These are phyloP conservation scores for Leishmania amazonensis DNA, from an alignment of 208 protist genomes.

Conservation along the genomic window DNA sequence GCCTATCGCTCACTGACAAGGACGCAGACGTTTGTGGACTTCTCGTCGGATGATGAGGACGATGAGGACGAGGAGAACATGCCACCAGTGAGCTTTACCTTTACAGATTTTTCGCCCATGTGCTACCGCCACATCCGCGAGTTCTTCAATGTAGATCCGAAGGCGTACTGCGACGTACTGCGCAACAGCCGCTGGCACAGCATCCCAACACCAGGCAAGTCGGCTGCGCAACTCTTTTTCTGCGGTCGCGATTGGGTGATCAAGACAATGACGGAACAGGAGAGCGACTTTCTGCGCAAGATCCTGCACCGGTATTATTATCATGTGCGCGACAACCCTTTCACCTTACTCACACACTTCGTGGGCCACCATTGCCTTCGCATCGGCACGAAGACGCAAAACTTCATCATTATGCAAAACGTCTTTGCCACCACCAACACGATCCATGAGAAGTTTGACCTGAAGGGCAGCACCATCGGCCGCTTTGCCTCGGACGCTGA, in stretches of 20 bases:
- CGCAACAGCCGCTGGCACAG: slow-evolving; percentile 82
- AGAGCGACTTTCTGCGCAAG: slow-evolving; percentile 87
- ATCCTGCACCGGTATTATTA: slow-evolving; percentile 93
- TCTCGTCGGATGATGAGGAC: slow-evolving; percentile 35
- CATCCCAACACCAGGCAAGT: slow-evolving; percentile 91
- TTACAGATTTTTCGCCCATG: slow-evolving; percentile 93
- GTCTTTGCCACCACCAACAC: slow-evolving; percentile 91
- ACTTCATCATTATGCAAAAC: slow-evolving; percentile 95
- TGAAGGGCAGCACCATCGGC: slow-evolving; percentile 94
- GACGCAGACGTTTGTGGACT: slow-evolving; percentile 18
- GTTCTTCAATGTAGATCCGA: slow-evolving; percentile 81
- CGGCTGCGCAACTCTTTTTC: slow-evolving; percentile 91
- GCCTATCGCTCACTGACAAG: neutral
- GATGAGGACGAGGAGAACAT: slow-evolving; percentile 52
- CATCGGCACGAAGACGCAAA: slow-evolving; percentile 66
- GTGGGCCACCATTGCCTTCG: slow-evolving; percentile 85
- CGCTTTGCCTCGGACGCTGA: slow-evolving; percentile 84
- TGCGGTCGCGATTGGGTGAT: slow-evolving; percentile 92
- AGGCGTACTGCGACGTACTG: slow-evolving; percentile 76
- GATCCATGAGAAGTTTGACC: slow-evolving; percentile 93
- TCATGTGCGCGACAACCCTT: slow-evolving; percentile 88
- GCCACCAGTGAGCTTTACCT: slow-evolving; percentile 61
- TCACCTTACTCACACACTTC: slow-evolving; percentile 92
- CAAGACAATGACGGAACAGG: slow-evolving; percentile 92
- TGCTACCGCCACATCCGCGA: slow-evolving; percentile 90